Percentiles rank a stretch among this genome's conserved stretches.
These are phyloP conservation scores for Fusarium abutilonis DNA, from an alignment of 2,329 filamentous ascomycete species.

Conservation along the genomic window DNA sequence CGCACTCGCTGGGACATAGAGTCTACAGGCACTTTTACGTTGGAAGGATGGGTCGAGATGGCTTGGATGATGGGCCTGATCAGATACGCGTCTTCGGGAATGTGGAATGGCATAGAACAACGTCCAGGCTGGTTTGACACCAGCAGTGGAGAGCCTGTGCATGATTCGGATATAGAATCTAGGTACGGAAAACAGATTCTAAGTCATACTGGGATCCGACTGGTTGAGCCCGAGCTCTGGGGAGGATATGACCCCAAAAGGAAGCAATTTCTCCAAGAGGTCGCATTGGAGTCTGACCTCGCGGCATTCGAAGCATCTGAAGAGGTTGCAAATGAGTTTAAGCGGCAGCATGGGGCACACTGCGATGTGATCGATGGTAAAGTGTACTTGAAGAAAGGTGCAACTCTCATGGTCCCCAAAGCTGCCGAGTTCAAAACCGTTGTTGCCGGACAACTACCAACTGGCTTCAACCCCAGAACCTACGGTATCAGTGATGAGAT, in stretches of 20 bases:
- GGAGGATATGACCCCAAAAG: conserved; percentile 96
- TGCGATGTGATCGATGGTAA: conserved; percentile 66
- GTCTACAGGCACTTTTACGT: conserved; percentile 92
- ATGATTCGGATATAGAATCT: conserved; percentile 95
- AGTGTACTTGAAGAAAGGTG: conserved; percentile 95
- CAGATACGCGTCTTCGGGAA: conserved; percentile 51
- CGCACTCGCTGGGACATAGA: conserved; percentile 99
- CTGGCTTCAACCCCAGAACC: conserved; percentile 94
- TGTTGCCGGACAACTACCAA: conserved; percentile 95
- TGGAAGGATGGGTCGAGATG: conserved; percentile 98
- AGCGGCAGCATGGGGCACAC: conserved; percentile 79
- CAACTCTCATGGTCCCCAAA: conserved; percentile 93
- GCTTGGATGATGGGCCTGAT: conserved; percentile 99
- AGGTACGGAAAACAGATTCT: conserved; percentile 98
- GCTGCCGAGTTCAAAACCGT: conserved; percentile 95
- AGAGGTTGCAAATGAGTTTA: conserved; percentile 96
- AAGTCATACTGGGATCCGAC: conserved; percentile 94
- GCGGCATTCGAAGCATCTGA: conserved; percentile 97
- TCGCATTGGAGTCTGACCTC: conserved; percentile 95
- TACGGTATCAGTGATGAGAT: conserved; percentile 98
- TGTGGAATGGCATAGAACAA: conserved; percentile 70
- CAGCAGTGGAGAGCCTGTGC: conserved; percentile 93
- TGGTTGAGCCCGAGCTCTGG: conserved; percentile 97
- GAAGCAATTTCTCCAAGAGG: conserved; percentile 97
- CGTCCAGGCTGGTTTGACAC: conserved; percentile 95